These are phyloP conservation scores for Xylaria hypoxylon DNA, from an alignment of 2,329 filamentous ascomycete species.

Conservation along the genomic window DNA sequence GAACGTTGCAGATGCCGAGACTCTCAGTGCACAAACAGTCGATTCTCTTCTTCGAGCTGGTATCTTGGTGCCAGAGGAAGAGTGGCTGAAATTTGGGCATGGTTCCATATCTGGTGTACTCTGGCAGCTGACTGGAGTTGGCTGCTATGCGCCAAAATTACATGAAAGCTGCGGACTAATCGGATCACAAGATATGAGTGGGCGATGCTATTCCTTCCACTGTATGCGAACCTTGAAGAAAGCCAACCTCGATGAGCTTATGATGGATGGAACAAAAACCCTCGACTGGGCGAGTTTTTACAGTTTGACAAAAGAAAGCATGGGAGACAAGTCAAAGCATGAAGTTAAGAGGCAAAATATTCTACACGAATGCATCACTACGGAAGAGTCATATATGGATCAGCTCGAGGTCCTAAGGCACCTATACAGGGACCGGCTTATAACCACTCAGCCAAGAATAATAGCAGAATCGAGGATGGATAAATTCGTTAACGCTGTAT, in stretches of 20 bases:
- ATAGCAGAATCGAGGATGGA: slow-evolving; percentile 81
- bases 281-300: slow-evolving; percentile 94
- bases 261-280: slow-evolving; percentile 74
- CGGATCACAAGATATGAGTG: slow-evolving; percentile 64
- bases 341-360: slow-evolving; percentile 94
- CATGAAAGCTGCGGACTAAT: slow-evolving; percentile 68
- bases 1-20: slow-evolving; percentile 97
- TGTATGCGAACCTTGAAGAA: slow-evolving; percentile 96
- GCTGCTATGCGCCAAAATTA: slow-evolving; percentile 88
- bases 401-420: slow-evolving; percentile 87
- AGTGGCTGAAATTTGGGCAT: slow-evolving; percentile 94
- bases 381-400: slow-evolving; percentile 90
- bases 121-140: slow-evolving; percentile 90
- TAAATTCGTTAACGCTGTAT: slow-evolving; percentile 85
- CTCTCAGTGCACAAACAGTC: slow-evolving; percentile 81
- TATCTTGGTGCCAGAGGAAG: slow-evolving; percentile 87
- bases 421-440: slow-evolving; percentile 86
- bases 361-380: slow-evolving; percentile 93
- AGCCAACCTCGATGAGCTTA: slow-evolving; percentile 83
- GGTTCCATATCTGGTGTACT: slow-evolving; percentile 88
- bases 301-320: slow-evolving; percentile 80
- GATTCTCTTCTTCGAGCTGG: slow-evolving; percentile 82
- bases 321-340: slow-evolving; percentile 80
- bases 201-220: slow-evolving; percentile 91
- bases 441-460: slow-evolving; percentile 79